A percentile compares a stretch with the other conserved stretches of the same genome.
These are phyloP conservation scores for Exophiala sp. DNA, from an alignment of 2,329 filamentous ascomycete genomes.

Conservation along the genomic window DNA sequence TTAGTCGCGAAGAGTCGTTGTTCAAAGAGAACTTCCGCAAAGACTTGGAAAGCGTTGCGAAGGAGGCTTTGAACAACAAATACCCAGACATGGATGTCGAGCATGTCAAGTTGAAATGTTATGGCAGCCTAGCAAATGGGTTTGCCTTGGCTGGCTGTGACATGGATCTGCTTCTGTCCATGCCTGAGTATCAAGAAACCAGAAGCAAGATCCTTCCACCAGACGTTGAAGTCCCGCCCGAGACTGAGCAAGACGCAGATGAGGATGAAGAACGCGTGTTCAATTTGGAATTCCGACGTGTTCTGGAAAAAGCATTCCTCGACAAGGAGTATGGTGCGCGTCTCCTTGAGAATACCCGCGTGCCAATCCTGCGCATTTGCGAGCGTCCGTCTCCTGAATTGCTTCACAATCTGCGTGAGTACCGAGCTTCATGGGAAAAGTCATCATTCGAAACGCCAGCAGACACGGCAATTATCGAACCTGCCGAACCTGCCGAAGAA, in stretches of 20 bases:
- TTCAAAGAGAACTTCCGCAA: constrained; percentile 69
- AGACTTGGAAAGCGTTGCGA: constrained; percentile 63
- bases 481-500: constrained; percentile 6
- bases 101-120: constrained; percentile 68
- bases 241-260: background rate
- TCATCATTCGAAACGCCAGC: background rate
- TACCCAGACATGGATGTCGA: constrained; percentile 47
- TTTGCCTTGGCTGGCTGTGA: constrained; percentile 87
- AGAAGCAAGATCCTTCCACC: background rate
- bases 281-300: constrained; percentile 49
- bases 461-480: background rate
- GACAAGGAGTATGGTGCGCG: constrained; percentile 70
- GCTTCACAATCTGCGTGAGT: constrained; percentile 58
- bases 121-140: constrained; percentile 78
- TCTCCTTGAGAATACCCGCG: constrained; percentile 71
- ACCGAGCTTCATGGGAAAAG: constrained; percentile 43
- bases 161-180: constrained; percentile 80
- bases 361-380: constrained; percentile 86
- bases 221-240: background rate
- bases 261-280: constrained; percentile 11
- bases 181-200: constrained; percentile 42
- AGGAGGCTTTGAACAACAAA: constrained; percentile 43
- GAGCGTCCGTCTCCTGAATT: constrained; percentile 64
- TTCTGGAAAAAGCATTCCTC: constrained; percentile 72
- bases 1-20: constrained; percentile 51